phyloP scores from a whole-genome alignment of 805 yeast species.

The Zygotorulaspora danielsina region DNA sequence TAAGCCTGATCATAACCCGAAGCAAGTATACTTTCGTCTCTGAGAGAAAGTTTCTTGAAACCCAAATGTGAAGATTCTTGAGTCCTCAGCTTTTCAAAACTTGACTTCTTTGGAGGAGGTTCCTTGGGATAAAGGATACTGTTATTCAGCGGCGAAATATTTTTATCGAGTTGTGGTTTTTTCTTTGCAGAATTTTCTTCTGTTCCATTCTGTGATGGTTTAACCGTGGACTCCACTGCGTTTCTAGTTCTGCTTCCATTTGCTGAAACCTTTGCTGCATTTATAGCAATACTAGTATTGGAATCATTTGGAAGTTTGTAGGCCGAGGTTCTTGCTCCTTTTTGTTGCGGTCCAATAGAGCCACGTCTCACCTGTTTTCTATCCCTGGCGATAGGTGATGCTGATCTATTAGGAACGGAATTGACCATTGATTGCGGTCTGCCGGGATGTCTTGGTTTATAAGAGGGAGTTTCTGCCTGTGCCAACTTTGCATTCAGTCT shows the following conservation, averaged over 20 bases:
- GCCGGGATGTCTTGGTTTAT: conserved; percentile 10
- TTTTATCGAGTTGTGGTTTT: conserved; percentile 22
- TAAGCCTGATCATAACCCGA: conserved; percentile 10
- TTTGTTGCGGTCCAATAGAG: conserved; percentile 10
- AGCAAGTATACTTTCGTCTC: conserved; percentile 28
- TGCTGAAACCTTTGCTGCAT: conserved; percentile 9
- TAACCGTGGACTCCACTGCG: conserved; percentile 1
- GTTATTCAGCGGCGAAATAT: conserved; percentile 7
- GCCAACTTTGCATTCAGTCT: conserved; percentile 62
- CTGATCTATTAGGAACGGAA: conserved; percentile 7
- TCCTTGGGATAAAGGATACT: conserved; percentile 36
- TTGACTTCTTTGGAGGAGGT: conserved; percentile 44
- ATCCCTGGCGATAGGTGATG: conserved; percentile 18
- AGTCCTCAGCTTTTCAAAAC: conserved; percentile 49
- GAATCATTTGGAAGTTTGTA: conserved; percentile 3
- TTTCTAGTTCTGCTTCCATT: conserved; percentile 1
- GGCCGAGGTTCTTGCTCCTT: neutral
- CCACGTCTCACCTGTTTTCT: conserved; percentile 11
- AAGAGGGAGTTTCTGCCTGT: conserved; percentile 16
- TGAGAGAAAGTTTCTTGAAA: conserved; percentile 37
- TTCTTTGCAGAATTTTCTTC: conserved; percentile 12
- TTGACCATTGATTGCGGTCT: conserved; percentile 26
- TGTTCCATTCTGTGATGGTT: conserved; percentile 8
- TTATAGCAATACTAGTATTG: conserved; percentile 1
- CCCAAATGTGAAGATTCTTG: conserved; percentile 32